Evolutionary conservation across 495 filamentous ascomycete species (phyloP).

Genomic region (Penicillium nucicola): DNA sequence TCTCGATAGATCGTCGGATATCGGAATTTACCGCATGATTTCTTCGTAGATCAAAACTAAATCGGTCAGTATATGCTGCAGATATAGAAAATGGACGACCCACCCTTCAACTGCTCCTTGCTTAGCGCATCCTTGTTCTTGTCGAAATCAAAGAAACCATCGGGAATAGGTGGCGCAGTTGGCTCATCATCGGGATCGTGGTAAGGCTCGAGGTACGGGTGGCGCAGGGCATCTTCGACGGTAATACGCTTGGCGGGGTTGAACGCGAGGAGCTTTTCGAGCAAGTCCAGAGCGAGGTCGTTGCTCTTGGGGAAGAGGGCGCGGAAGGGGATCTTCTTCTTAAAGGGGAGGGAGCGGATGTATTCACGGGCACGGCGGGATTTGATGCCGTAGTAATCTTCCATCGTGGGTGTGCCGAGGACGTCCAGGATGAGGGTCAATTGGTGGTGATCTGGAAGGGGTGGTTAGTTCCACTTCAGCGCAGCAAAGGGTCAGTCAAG

Average conservation of each 20-base stretch:
- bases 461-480: not conserved
- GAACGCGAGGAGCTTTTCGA: conserved; percentile 95
- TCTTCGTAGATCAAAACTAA: conserved; percentile 91
- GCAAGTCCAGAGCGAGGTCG: conserved; percentile 85
- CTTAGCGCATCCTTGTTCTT: conserved; percentile 98
- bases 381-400: conserved; percentile 99
- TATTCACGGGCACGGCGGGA: conserved; percentile 97
- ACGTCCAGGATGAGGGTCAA: conserved; percentile 97
- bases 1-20: not conserved
- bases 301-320: conserved; percentile 97
- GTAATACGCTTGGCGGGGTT: conserved; percentile 98
- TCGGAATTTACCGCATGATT: conserved; percentile 83
- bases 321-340: conserved; percentile 99
- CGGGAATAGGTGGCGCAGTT: conserved; percentile 90
- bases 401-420: conserved; percentile 98
- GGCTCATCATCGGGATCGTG: conserved; percentile 99
- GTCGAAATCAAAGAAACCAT: conserved; percentile 99
- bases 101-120: conserved; percentile 95
- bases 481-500: not conserved
- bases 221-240: conserved; percentile 93
- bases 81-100: conserved; percentile 22
- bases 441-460: conserved; percentile 84
- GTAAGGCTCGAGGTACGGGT: conserved; percentile 98
- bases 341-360: conserved; percentile 99
- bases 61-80: conserved; percentile 3